Evolutionary conservation across 306 rosid species (phyloP).

Genomic region (Vigna hirtella): DNA sequence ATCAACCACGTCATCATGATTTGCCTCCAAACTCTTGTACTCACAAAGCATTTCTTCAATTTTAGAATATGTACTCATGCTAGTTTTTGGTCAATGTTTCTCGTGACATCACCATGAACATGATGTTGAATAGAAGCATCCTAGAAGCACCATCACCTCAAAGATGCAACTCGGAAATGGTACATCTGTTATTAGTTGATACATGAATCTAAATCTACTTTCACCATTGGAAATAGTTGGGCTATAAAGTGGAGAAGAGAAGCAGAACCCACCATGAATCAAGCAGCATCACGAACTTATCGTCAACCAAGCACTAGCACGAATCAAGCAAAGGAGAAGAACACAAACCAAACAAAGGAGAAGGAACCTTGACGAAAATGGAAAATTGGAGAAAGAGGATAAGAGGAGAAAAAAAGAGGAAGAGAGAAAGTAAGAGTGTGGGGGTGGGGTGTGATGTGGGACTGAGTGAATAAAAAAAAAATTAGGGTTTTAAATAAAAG

Average conservation of each 20-base stretch:
- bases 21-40: constrained; percentile 36
- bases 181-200: constrained; percentile 16
- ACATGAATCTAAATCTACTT: constrained; percentile 25
- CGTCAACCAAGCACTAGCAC: too few species aligned
- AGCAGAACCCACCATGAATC: too few species aligned
- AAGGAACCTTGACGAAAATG: too few species aligned
- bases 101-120: constrained; percentile 32
- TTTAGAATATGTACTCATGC: constrained; percentile 26
- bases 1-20: constrained; percentile 27
- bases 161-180: constrained; percentile 36
- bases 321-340: too few species aligned
- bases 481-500: too few species aligned
- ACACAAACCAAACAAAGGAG: too few species aligned
- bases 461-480: too few species aligned
- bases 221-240: constrained; percentile 28
- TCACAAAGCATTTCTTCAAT: constrained; percentile 32
- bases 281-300: too few species aligned
- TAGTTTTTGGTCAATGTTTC: constrained; percentile 41
- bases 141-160: constrained; percentile 30
- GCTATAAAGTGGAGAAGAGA: constrained; percentile 11
- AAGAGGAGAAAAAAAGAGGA: too few species aligned
- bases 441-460: too few species aligned
- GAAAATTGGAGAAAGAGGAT: too few species aligned
- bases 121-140: constrained; percentile 38
- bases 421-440: too few species aligned